A percentile compares a stretch with the other conserved stretches of the same genome.
Evolutionary conservation across 495 filamentous ascomycete species (phyloP).

Genomic region (Cairneyella variabilis): DNA sequence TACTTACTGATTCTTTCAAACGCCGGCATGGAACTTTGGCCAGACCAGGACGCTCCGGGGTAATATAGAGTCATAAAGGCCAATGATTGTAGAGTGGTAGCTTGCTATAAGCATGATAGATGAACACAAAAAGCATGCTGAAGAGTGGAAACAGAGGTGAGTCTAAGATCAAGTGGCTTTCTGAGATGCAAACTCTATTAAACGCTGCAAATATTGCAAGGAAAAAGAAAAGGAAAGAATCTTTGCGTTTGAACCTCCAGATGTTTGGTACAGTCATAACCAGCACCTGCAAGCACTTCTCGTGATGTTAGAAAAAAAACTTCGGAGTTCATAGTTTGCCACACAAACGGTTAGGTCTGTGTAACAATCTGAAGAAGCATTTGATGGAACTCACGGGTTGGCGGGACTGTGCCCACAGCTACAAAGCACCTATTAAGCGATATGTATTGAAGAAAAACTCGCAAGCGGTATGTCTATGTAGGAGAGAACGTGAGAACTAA

Average conservation of each 20-base stretch:
- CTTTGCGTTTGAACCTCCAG: no score
- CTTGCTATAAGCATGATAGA: not conserved
- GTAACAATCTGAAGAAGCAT: not conserved
- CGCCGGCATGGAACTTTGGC: not conserved
- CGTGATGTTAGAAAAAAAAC: no score
- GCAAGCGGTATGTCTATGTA: not conserved
- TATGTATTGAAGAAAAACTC: not conserved
- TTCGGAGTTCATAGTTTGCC: not conserved
- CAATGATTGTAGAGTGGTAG: not conserved
- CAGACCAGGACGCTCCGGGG: not conserved
- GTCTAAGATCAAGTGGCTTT: no score
- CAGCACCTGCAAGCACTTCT: no score
- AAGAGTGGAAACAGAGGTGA: not conserved
- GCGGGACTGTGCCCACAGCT: not conserved
- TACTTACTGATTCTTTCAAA: not conserved
- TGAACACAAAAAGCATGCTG: not conserved
- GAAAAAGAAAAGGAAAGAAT: no score
- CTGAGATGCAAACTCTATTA: no score
- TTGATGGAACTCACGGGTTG: not conserved
- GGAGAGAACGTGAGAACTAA: not conserved
- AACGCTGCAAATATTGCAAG: no score
- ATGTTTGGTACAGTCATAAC: no score
- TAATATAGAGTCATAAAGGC: not conserved
- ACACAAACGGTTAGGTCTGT: not conserved
- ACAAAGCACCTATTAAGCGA: not conserved